Percentiles rank a stretch among this genome's conserved stretches.
phyloP scores from a whole-genome alignment of 305 asterid species.

The Euphrasia arctica region DNA sequence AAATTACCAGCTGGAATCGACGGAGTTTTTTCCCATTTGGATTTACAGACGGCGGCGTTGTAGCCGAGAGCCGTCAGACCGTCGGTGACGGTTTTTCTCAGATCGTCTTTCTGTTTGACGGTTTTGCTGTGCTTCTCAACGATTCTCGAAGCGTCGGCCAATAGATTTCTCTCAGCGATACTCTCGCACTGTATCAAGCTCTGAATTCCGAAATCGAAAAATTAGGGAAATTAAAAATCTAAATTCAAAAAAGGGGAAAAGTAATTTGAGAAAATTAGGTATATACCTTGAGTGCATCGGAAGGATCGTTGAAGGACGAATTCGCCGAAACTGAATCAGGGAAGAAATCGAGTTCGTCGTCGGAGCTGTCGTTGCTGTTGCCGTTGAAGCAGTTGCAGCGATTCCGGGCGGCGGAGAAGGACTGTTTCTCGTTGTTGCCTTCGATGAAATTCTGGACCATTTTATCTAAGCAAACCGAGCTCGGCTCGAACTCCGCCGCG shows the following conservation, averaged over 20 bases:
- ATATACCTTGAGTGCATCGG: conserved; percentile 73
- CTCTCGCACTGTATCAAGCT: conserved; percentile 74
- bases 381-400: conserved; percentile 97
- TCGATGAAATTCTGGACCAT: conserved; percentile 94
- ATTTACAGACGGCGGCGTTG: conserved; percentile 77
- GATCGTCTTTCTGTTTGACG: conserved; percentile 61
- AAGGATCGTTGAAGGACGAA: conserved; percentile 58
- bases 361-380: conserved; percentile 85
- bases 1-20: conserved; percentile 78
- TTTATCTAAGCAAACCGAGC: conserved; percentile 72
- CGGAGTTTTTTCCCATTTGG: conserved; percentile 88
- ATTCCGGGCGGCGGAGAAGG: conserved; percentile 40
- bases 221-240: conserved; percentile 11
- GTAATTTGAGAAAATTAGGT: not conserved
- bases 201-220: conserved; percentile 28
- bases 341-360: conserved; percentile 75
- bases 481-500: conserved; percentile 74
- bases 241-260: not conserved
- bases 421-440: conserved; percentile 60
- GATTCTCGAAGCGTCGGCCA: conserved; percentile 72
- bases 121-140: conserved; percentile 72
- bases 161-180: conserved; percentile 67
- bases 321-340: conserved; percentile 48
- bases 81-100: conserved; percentile 65
- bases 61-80: conserved; percentile 58